phyloP scores from a whole-genome alignment of 148 eudicot species.

The Spergularia bocconei region DNA sequence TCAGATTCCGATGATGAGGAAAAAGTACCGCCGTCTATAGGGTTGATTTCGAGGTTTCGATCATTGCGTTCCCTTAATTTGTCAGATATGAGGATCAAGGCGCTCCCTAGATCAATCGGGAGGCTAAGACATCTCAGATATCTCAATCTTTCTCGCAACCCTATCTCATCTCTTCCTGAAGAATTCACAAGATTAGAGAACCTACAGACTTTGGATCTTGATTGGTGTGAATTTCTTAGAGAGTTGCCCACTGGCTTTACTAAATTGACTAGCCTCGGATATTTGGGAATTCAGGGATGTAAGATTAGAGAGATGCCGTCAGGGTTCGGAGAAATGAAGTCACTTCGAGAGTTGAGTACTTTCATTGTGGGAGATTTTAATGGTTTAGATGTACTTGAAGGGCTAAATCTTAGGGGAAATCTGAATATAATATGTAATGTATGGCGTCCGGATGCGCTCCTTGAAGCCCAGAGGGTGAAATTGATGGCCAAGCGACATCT shows the following conservation, averaged over 20 bases:
- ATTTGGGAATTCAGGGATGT: neutral
- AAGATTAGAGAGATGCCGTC: neutral
- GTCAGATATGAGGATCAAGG: neutral
- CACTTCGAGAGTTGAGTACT: neutral
- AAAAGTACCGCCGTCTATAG: too few relatives aligned
- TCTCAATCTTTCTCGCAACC: neutral
- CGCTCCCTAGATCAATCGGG: constrained; percentile 1
- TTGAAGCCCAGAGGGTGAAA: neutral
- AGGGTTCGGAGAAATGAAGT: constrained; percentile 5
- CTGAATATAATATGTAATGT: neutral
- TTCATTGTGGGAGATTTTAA: neutral
- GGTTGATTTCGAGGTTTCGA: neutral
- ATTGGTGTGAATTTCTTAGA: neutral
- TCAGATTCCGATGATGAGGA: too few relatives aligned
- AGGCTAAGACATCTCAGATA: constrained; percentile 21
- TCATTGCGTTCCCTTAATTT: neutral
- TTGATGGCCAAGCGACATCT: neutral
- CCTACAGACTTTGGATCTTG: constrained; percentile 12
- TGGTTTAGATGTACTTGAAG: neutral
- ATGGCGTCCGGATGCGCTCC: neutral
- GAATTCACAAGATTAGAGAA: constrained; percentile 6
- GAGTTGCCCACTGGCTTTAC: constrained; percentile 23
- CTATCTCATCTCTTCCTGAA: neutral
- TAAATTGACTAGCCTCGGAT: constrained; percentile 15
- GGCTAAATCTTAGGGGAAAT: neutral